Evolutionary conservation across 202 grass and related monocot species (phyloP).

Genomic region (Digitaria exilis): DNA sequence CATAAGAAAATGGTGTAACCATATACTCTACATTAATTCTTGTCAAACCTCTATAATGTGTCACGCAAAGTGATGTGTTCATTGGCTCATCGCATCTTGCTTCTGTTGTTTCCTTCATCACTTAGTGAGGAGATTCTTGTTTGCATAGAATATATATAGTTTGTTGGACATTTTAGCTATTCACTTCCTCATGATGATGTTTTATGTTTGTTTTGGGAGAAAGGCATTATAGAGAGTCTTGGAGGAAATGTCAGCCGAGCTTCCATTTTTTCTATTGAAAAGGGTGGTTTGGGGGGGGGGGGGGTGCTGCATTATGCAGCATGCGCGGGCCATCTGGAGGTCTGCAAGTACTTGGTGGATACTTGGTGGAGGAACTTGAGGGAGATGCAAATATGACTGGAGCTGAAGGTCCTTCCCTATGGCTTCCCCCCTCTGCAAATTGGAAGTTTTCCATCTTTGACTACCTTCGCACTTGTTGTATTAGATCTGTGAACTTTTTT

Average conservation of each 20-base stretch:
- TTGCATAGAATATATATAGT: background rate
- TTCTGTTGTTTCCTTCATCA: no score
- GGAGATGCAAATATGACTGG: slow-evolving; percentile 28
- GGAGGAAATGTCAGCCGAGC: background rate
- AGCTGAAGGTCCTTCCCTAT: background rate
- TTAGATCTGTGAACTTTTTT: background rate
- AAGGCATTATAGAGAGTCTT: background rate
- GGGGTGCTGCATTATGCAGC: background rate
- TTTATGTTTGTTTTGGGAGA: background rate
- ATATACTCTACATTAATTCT: no score
- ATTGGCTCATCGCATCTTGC: no score
- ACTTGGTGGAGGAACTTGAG: slow-evolving; percentile 37
- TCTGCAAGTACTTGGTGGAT: slow-evolving; percentile 15
- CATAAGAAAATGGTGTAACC: no score
- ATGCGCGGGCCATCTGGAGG: background rate
- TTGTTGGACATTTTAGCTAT: background rate
- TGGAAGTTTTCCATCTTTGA: background rate
- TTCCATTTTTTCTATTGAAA: background rate
- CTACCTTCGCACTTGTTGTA: background rate
- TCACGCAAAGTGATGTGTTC: no score
- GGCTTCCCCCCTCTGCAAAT: background rate
- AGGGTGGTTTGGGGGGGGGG: no score
- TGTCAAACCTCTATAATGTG: no score
- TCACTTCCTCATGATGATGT: background rate
- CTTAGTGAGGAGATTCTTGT: no score